A percentile compares a stretch with the other conserved stretches of the same genome.
Conservation (phyloP, 208 protist genomes). For the Acanthamoeba castellanii region DNA sequence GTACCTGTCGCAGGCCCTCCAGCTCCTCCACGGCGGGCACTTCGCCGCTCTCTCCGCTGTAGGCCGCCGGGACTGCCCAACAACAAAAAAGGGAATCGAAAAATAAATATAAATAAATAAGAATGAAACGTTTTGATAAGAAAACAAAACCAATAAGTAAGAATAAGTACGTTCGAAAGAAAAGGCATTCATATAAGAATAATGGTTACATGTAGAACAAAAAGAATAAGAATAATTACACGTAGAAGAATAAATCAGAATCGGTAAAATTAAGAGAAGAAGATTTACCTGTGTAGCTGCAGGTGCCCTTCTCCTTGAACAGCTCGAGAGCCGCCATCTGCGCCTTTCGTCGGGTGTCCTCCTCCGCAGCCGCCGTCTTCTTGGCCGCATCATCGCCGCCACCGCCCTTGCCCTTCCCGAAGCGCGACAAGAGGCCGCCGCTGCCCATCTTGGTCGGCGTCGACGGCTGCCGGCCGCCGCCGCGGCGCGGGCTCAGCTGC, state of each 20-base stretch:
- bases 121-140: too few relatives aligned
- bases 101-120: neutral
- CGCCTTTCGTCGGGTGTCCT: neutral
- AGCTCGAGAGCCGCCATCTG: constrained; percentile 19
- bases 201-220: neutral
- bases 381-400: neutral
- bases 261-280: neutral
- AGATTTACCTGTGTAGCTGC: constrained; percentile 8
- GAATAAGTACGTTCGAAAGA: too few relatives aligned
- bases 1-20: neutral
- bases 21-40: neutral
- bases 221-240: neutral
- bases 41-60: neutral
- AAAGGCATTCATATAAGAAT: too few relatives aligned
- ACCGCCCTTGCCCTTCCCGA: neutral
- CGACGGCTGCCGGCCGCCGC: neutral
- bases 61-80: neutral
- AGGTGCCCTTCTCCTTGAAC: constrained; percentile 22
- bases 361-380: neutral
- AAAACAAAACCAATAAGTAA: too few relatives aligned
- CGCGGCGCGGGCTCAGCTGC: neutral
- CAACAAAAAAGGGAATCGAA: neutral
- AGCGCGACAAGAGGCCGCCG: neutral
- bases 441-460: neutral
- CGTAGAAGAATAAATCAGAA: neutral